A percentile compares a stretch with the other conserved stretches of the same genome.
phyloP scores from a whole-genome alignment of 1,139 yeast species.

The Suhomyces wounanorum region DNA sequence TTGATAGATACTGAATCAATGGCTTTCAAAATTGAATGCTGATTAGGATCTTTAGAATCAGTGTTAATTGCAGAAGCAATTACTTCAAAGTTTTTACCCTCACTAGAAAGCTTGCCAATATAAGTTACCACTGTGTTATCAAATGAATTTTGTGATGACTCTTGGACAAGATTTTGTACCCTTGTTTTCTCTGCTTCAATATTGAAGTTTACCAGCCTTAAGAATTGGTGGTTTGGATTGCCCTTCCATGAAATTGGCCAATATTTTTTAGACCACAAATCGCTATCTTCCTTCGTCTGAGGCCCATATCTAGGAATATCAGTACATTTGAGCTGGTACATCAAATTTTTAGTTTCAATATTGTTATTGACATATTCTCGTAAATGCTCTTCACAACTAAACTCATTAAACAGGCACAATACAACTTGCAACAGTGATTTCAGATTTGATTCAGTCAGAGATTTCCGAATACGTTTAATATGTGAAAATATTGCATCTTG shows the following conservation, averaged over 20 bases:
- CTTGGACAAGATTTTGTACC: conserved; percentile 34
- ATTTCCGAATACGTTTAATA: conserved; percentile 37
- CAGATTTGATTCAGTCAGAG: conserved; percentile 7
- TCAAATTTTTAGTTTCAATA: not conserved
- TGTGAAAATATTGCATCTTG: conserved; percentile 32
- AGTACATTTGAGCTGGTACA: conserved; percentile 7
- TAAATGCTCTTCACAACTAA: conserved; percentile 19
- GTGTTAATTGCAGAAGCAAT: conserved; percentile 26
- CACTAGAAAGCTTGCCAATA: conserved; percentile 23
- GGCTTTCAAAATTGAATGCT: conserved; percentile 76
- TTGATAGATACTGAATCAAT: conserved; percentile 58
- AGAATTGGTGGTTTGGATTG: conserved; percentile 75
- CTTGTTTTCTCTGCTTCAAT: conserved; percentile 42
- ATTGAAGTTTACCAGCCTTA: conserved; percentile 55
- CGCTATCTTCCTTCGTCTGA: conserved; percentile 60
- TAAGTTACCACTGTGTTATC: conserved; percentile 19
- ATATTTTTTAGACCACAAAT: conserved; percentile 60
- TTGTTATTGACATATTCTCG: conserved; percentile 13
- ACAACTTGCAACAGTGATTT: conserved; percentile 23
- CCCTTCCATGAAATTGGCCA: conserved; percentile 98
- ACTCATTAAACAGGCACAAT: conserved; percentile 29
- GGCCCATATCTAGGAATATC: conserved; percentile 58
- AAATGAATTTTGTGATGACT: not conserved
- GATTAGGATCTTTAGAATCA: conserved; percentile 45
- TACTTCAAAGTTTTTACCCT: conserved; percentile 17